phyloP scores from a whole-genome alignment of 2,329 filamentous ascomycete genomes.

The Thielaviopsis euricoi region DNA sequence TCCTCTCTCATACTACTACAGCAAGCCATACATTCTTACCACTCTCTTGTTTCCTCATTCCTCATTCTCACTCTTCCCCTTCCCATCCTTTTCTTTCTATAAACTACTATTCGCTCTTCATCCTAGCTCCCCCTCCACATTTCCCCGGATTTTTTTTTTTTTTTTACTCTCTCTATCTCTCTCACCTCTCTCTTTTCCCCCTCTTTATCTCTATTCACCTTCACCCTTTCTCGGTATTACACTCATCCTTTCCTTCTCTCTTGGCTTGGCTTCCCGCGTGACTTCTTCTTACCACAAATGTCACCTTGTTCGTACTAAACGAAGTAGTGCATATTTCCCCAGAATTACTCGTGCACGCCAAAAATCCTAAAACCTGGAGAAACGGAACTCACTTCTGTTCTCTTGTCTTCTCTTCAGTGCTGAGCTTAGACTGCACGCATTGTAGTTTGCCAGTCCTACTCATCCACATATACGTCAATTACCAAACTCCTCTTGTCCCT shows the following conservation, averaged over 20 bases:
- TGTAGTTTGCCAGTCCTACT: neutral
- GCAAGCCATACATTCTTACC: too few species aligned
- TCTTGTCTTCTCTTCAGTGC: neutral
- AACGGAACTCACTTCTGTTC: neutral
- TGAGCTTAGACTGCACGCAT: too few species aligned
- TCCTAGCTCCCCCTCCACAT: neutral
- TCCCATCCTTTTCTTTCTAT: too few species aligned
- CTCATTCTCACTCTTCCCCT: too few species aligned
- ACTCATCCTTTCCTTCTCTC: too few species aligned
- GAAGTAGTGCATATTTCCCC: too few species aligned
- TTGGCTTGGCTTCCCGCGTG: too few species aligned
- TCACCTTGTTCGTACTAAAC: too few species aligned
- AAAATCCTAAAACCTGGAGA: constrained; percentile 8
- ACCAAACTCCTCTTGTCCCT: neutral
- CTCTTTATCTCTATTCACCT: neutral
- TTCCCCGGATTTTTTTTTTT: neutral
- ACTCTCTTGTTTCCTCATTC: too few species aligned
- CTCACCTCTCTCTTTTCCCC: neutral
- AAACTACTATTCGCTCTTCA: too few species aligned
- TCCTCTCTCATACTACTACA: neutral
- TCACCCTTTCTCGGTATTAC: neutral
- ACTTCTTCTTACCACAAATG: too few species aligned
- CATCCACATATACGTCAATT: neutral
- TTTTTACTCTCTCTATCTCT: neutral
- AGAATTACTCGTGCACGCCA: neutral